Percentiles rank a stretch among this genome's conserved stretches.
phyloP scores from a whole-genome alignment of 805 yeast species.

The Starmerella khaoyaiensis region DNA sequence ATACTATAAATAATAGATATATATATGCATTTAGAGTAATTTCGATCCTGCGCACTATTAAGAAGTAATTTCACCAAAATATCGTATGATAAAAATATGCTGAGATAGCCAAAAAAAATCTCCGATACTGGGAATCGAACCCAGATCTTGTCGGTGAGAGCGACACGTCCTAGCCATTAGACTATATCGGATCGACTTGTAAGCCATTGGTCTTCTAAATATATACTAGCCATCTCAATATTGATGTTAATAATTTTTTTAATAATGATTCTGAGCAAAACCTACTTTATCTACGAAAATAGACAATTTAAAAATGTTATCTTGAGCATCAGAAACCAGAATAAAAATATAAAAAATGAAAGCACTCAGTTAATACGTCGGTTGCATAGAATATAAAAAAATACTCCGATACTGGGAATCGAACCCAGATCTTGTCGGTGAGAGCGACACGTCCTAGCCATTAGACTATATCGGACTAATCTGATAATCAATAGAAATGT shows the following conservation, averaged over 20 bases:
- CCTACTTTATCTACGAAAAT: too few relatives aligned
- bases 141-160: constrained; percentile 25
- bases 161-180: constrained; percentile 25
- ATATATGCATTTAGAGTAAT: background rate
- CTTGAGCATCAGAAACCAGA: too few relatives aligned
- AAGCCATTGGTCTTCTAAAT: background rate
- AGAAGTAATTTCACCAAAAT: background rate
- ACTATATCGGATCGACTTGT: constrained; percentile 20
- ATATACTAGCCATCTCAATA: background rate
- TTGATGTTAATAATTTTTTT: too few relatives aligned
- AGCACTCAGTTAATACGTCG: background rate
- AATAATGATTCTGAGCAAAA: too few relatives aligned
- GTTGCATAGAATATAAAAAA: constrained; percentile 2
- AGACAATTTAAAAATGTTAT: too few relatives aligned
- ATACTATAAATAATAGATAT: constrained; percentile 8
- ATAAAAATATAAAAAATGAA: too few relatives aligned
- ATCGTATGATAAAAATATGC: background rate
- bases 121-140: constrained; percentile 25
- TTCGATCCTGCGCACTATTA: background rate
- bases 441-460: constrained; percentile 75
- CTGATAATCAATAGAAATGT: too few relatives aligned
- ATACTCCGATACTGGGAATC: constrained; percentile 29
- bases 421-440: constrained; percentile 50
- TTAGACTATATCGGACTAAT: too few relatives aligned
- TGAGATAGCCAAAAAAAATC: constrained; percentile 4